Conservation (phyloP, 2,329 filamentous ascomycete species). For the Aspergillus caelatus region DNA sequence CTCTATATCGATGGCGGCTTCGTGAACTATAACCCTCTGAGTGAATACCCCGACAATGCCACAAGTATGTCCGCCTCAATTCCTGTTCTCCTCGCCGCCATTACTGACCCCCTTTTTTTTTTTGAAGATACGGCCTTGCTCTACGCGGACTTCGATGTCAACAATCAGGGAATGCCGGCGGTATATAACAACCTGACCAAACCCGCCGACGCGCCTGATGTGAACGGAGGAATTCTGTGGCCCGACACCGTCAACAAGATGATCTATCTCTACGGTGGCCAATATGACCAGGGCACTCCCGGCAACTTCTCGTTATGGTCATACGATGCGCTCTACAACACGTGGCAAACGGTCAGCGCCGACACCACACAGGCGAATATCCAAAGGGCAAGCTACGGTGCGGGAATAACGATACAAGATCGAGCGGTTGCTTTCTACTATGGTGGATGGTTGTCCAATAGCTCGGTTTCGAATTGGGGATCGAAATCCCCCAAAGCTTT, state of each 20-base stretch:
- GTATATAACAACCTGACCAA: conserved; percentile 9
- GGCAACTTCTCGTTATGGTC: neutral
- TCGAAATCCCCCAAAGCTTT: neutral
- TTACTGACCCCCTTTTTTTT: neutral
- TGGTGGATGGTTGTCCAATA: conserved; percentile 8
- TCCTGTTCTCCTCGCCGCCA: neutral
- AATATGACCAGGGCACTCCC: neutral
- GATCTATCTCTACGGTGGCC: conserved; percentile 12
- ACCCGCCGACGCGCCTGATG: neutral
- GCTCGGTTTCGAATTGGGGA: neutral
- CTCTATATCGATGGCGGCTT: conserved; percentile 12
- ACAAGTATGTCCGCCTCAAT: neutral
- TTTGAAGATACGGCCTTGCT: conserved; percentile 2
- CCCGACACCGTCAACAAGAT: conserved; percentile 13
- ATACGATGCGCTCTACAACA: conserved; percentile 3
- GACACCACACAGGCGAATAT: neutral
- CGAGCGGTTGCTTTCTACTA: conserved; percentile 7
- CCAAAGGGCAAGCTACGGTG: conserved; percentile 4
- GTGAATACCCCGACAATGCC: conserved; percentile 7
- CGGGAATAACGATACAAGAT: neutral
- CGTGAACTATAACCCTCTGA: conserved; percentile 9
- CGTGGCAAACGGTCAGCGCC: neutral
- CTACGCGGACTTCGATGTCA: conserved; percentile 10
- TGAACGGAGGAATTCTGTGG: conserved; percentile 11
- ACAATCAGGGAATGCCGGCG: conserved; percentile 11